A percentile compares a stretch with the other conserved stretches of the same genome.
These are phyloP conservation scores for Coemansia sp. DNA, from an alignment of 192 early-diverging fungal species.

Conservation along the genomic window DNA sequence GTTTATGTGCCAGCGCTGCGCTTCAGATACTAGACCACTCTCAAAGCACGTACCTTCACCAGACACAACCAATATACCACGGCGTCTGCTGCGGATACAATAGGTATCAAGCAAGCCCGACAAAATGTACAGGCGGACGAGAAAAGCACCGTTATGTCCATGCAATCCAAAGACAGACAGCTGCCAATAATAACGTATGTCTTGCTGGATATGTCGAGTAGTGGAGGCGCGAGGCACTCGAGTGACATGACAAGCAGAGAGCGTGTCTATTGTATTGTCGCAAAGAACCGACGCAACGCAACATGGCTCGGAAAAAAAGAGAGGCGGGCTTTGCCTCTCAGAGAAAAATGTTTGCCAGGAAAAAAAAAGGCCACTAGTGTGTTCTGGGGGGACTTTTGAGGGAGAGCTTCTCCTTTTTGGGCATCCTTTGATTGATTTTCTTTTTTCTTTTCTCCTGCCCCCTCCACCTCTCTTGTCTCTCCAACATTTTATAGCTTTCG, in stretches of 20 bases:
- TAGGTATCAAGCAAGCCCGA: not conserved
- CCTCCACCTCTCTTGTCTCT: not conserved
- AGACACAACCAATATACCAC: not conserved
- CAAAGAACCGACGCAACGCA: not conserved
- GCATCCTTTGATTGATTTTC: constrained; percentile 4
- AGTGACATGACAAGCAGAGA: not conserved
- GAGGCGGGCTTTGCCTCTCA: no score
- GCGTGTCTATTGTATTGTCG: not conserved
- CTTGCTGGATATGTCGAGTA: not conserved
- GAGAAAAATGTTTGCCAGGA: not conserved
- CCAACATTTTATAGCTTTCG: not conserved
- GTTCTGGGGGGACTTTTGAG: not conserved
- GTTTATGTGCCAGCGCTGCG: not conserved
- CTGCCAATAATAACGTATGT: not conserved
- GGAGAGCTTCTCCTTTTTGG: not conserved
- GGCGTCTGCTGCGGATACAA: not conserved
- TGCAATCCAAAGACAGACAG: not conserved
- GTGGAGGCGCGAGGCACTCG: not conserved
- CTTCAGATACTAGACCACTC: not conserved
- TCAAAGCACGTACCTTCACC: not conserved
- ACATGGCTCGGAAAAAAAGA: not conserved
- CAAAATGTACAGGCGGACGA: not conserved
- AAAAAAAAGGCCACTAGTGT: not conserved
- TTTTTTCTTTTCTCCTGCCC: not conserved
- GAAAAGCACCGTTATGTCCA: not conserved